phyloP scores from a whole-genome alignment of 2,329 filamentous ascomycete species.

The Ceratocystis alfenasii region DNA sequence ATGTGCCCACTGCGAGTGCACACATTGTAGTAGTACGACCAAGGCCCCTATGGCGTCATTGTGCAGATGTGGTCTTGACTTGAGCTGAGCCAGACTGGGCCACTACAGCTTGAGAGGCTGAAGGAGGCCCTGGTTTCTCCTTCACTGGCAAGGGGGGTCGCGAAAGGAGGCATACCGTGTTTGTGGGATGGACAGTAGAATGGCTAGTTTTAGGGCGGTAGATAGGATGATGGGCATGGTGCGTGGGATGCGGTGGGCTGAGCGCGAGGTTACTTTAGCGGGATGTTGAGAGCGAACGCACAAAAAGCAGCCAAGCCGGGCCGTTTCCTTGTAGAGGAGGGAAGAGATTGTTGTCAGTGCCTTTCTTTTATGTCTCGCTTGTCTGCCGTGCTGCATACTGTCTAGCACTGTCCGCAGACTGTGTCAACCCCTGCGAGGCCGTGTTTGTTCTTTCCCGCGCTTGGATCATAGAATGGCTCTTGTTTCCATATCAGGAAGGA shows the following conservation, averaged over 20 bases:
- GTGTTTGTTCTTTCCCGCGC: neutral
- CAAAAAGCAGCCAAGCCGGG: no score
- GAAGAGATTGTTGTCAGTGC: neutral
- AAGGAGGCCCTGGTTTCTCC: no score
- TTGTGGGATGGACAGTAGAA: no score
- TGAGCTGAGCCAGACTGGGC: no score
- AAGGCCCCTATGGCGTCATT: neutral
- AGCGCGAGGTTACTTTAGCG: no score
- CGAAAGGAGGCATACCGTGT: no score
- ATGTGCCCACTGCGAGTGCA: neutral
- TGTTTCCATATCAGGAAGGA: conserved; percentile 7
- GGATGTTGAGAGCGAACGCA: no score
- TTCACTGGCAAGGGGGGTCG: no score
- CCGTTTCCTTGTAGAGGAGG: neutral
- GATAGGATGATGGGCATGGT: no score
- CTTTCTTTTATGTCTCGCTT: neutral
- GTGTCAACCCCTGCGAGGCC: neutral
- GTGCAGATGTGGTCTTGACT: neutral
- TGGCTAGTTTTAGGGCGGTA: no score
- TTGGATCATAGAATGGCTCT: neutral
- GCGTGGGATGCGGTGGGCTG: no score
- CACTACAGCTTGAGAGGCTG: no score
- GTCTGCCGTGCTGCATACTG: neutral
- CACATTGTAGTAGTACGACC: neutral
- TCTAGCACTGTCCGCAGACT: neutral